Conservation (phyloP, 495 filamentous ascomycete genomes). For the Massariosphaeria phaeospora region DNA sequence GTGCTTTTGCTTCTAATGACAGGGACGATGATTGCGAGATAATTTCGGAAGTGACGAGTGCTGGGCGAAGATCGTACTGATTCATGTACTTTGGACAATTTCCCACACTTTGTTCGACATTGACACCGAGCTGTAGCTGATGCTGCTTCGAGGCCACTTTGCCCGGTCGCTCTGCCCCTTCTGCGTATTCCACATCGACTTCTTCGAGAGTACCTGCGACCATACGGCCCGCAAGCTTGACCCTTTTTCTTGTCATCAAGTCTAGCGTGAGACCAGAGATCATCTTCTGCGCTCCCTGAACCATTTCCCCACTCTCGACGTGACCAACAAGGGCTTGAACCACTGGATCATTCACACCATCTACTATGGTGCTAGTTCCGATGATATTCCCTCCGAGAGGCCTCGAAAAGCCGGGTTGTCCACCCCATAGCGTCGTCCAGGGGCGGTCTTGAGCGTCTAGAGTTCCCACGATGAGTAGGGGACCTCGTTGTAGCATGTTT, state of each 20-base stretch:
- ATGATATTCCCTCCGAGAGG: conserved; percentile 55
- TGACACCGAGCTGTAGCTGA: conserved; percentile 60
- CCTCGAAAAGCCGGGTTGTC: conserved; percentile 59
- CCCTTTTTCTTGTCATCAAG: conserved; percentile 57
- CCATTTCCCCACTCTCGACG: conserved; percentile 42
- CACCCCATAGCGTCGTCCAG: conserved; percentile 73
- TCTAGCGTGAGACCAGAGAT: conserved; percentile 63
- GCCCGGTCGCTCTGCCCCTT: conserved; percentile 33
- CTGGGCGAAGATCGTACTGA: conserved; percentile 57
- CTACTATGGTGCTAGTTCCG: conserved; percentile 56
- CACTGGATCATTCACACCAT: conserved; percentile 60
- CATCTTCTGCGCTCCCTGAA: conserved; percentile 40
- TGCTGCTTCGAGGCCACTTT: conserved; percentile 36
- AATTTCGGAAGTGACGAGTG: conserved; percentile 49
- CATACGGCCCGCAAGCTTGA: conserved; percentile 64
- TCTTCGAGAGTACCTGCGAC: conserved; percentile 50
- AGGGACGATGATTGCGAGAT: conserved; percentile 44
- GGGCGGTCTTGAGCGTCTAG: conserved; percentile 59
- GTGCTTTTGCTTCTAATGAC: conserved; percentile 49
- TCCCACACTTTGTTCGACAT: conserved; percentile 61
- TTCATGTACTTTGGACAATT: conserved; percentile 87
- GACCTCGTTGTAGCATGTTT: conserved; percentile 51
- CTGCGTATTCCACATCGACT: conserved; percentile 31
- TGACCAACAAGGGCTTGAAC: conserved; percentile 49
- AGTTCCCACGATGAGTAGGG: conserved; percentile 65